Base-by-base conservation (phyloP, 164 flowering plant species). In the Chimonanthus praecox region DNA sequence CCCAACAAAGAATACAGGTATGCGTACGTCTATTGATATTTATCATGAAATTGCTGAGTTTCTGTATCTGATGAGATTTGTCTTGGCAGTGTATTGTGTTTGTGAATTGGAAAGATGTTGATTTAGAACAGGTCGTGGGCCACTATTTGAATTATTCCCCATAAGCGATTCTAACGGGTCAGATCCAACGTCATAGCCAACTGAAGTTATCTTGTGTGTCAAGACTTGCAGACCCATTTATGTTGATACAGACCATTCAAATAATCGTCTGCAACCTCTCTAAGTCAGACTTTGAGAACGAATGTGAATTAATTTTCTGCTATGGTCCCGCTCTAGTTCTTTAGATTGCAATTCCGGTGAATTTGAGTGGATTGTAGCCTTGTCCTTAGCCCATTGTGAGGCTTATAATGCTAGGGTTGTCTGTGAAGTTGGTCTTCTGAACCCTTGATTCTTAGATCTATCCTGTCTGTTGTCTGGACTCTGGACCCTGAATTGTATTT, bases 1-100 rank as follows among this genome's bases (percentile, higher is more conserved):
- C 80, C 82, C 49, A 86, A 73, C 78, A 92, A 90, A 78, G 95
- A 90, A 45, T 90, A 83, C 82, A 88, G 97, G 97, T 90, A 86
- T 54, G 4, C 16, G 11, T 54, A 4, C 5, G 60, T 4, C 16
- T 54, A n/a, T 54, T 54, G 60, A 54, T 54, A 54, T n/a, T 11
- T 54, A 10, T 9, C 3, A 13, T 7, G 4, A 54, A 11, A 54
- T 54, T 54, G 60, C 4, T 11, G 60, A 54, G 11, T 54, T 11
- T 54, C 60, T 54, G 60, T n/a, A 54, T 54, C 60, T 10, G 16
- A 4, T 13, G n/a, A 0, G 11, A 13, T 10, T 16, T 54, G 9
- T n/a, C 16, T 54, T 54, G 11, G 60, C 16, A n/a, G n/a, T 6
- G 16, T 54, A 13, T 54, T 13, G 11, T 54, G 5, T 54, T 15